Evolutionary conservation across 352 stramenopile species (phyloP).

Genomic region (Thalassiosira ordinaria): DNA sequence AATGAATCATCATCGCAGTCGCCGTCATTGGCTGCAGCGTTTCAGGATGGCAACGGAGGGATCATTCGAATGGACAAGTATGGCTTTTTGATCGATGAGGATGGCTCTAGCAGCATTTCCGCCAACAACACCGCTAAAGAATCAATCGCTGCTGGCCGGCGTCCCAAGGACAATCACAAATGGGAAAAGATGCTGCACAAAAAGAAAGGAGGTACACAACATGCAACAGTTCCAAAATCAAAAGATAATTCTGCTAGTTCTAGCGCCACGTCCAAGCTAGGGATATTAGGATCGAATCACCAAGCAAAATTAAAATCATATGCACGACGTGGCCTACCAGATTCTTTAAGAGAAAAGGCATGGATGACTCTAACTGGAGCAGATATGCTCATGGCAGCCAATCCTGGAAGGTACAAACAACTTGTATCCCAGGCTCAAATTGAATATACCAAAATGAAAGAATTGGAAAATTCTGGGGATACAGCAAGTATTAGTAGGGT

Average conservation of each 20-base stretch:
- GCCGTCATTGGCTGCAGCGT: neutral
- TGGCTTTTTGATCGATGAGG: conserved; percentile 24
- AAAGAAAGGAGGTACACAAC: too few species aligned
- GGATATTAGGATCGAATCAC: too few species aligned
- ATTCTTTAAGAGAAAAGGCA: conserved; percentile 21
- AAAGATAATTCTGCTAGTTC: too few species aligned
- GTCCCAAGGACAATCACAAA: too few species aligned
- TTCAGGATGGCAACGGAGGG: neutral
- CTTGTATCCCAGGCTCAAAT: conserved; percentile 25
- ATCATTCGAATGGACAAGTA: conserved; percentile 44
- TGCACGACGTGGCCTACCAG: conserved; percentile 34
- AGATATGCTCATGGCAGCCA: conserved; percentile 36
- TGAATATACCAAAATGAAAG: too few species aligned
- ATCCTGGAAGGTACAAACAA: conserved; percentile 26
- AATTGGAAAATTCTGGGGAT: too few species aligned
- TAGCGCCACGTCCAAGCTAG: too few species aligned
- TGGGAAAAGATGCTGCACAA: too few species aligned
- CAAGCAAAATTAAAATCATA: conserved; percentile 49
- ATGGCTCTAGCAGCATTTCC: neutral
- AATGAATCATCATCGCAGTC: neutral
- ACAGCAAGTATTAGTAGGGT: too few species aligned
- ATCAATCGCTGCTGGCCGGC: too few species aligned
- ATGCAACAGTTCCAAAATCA: too few species aligned
- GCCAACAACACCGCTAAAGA: too few species aligned
- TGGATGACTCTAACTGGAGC: conserved; percentile 49